Base-by-base conservation (phyloP, 1,139 yeast species). In the Debaryomycetaceae sp. region DNA sequence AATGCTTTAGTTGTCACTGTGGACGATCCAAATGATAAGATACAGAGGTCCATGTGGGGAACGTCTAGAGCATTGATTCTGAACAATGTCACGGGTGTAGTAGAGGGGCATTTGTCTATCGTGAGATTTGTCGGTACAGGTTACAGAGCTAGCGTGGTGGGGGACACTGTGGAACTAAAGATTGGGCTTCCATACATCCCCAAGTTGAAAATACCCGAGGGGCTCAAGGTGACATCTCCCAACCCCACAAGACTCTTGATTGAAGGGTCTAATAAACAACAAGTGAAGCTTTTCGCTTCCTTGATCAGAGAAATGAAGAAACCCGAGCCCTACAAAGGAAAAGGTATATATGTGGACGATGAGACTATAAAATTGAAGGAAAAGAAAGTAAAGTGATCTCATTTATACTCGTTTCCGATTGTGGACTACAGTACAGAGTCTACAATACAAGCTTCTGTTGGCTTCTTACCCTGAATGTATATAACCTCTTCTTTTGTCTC, bases 321-420 rank as follows among this genome's bases (percentile, higher is more conserved):
- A 50, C 99, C 99, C 36, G 99, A 95, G 69, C 97, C 98, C 36
- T 95, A 95, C 67, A 95, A 95, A 69, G 99, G 99, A 62, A 95
- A 95, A 68, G 99, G 99, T 59, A 87, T 95, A 45, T 95, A 86
- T 62, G 86, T 95, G 44, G 88, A 91, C 65, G 86, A 83, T 59
- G 98, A 93, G 69, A 90, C 95, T 43, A 85, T 93, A 63, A 85
- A 82, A 64, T 76, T 91, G 63, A 93, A 93, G 78, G 90, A 86
- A 56, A 87, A 87, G 79, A 91, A 90, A 78, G 87, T 90, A 64
- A 93, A 91, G 82, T 91, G n/a, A 34, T 7, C 17, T 34, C 13
- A 3, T 31, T n/a, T 11, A 3, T 31, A 11, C 34, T 31, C 13
- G 11, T 31, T 3, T 11, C 4, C 11, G 11, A 31, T 31, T 14